Evolutionary conservation across 75 land plant species (phyloP).

Genomic region (Picea sitchensis): DNA sequence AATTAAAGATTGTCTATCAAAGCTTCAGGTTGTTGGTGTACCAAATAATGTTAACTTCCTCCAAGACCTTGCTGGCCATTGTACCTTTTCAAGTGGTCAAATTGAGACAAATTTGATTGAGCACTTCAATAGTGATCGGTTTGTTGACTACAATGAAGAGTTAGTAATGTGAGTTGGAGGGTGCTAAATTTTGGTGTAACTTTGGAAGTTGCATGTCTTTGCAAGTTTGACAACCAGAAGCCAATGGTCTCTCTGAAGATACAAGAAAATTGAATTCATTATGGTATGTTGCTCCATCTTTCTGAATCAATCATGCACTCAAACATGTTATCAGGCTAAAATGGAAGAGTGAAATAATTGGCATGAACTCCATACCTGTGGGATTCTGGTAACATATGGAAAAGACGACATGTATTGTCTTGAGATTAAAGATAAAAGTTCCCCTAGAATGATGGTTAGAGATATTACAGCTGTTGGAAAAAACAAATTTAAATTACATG

Average conservation of each 20-base stretch:
- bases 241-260: slow-evolving; percentile 11
- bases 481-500: slow-evolving; percentile 40
- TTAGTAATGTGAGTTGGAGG: slow-evolving; percentile 9
- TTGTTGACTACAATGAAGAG: slow-evolving; percentile 26
- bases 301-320: slow-evolving; percentile 71
- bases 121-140: slow-evolving; percentile 63
- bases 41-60: slow-evolving; percentile 89
- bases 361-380: slow-evolving; percentile 23
- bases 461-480: slow-evolving; percentile 18
- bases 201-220: slow-evolving; percentile 76
- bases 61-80: slow-evolving; percentile 64
- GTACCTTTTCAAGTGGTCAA: slow-evolving; percentile 66
- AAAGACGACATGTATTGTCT: slow-evolving; percentile 50
- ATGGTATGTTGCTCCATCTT: slow-evolving; percentile 77
- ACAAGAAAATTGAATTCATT: slow-evolving; percentile 8
- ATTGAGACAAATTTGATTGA: slow-evolving; percentile 96
- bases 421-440: slow-evolving; percentile 28
- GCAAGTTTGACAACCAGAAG: slow-evolving; percentile 20
- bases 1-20: slow-evolving; percentile 68
- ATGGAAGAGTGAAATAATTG: slow-evolving; percentile 50
- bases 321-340: slow-evolving; percentile 54
- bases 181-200: slow-evolving; percentile 53
- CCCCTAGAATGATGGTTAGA: slow-evolving; percentile 20
- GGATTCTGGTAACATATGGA: slow-evolving; percentile 43
- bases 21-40: slow-evolving; percentile 94